These are phyloP conservation scores for Furcasterigmium sp. DNA, from an alignment of 2,329 filamentous ascomycete genomes.

Conservation along the genomic window DNA sequence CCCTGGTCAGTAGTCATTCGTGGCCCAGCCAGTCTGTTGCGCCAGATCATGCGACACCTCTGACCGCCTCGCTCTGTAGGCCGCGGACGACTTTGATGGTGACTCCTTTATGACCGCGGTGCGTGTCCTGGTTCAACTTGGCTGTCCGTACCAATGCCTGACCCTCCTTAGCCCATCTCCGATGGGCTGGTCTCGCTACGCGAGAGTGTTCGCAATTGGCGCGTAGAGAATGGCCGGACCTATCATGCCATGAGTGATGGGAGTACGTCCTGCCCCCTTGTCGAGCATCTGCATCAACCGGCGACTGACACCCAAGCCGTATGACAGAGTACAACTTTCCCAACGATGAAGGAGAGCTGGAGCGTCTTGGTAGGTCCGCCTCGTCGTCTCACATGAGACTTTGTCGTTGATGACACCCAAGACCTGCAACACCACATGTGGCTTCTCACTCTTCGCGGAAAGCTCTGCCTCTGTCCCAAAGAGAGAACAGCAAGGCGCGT, in stretches of 20 bases:
- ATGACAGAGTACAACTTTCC: conserved; percentile 3
- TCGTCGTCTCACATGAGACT: too few species aligned
- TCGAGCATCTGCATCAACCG: background rate
- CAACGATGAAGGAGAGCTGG: conserved; percentile 7
- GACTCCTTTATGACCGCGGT: background rate
- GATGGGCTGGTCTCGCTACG: background rate
- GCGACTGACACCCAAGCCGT: background rate
- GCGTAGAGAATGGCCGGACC: conserved; percentile 8
- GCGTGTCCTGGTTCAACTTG: background rate
- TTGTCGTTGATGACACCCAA: background rate
- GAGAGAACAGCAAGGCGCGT: conserved; percentile 12
- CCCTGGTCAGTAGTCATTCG: too few species aligned
- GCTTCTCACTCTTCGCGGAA: conserved; percentile 22
- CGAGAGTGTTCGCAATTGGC: conserved; percentile 7
- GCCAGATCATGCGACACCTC: too few species aligned
- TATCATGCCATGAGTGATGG: conserved; percentile 11
- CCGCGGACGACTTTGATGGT: background rate
- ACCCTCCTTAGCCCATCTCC: background rate
- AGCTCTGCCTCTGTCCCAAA: conserved; percentile 21
- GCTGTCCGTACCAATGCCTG: background rate
- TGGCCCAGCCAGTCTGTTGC: too few species aligned
- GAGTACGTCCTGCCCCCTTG: conserved; percentile 17
- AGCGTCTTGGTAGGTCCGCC: conserved; percentile 3
- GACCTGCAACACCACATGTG: conserved; percentile 31
- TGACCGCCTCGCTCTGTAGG: too few species aligned